Evolutionary conservation across 805 yeast species (phyloP), one percentile per base, ranked within the genome.

Genomic region (Saccharomycopsis guyanensis): DNA sequence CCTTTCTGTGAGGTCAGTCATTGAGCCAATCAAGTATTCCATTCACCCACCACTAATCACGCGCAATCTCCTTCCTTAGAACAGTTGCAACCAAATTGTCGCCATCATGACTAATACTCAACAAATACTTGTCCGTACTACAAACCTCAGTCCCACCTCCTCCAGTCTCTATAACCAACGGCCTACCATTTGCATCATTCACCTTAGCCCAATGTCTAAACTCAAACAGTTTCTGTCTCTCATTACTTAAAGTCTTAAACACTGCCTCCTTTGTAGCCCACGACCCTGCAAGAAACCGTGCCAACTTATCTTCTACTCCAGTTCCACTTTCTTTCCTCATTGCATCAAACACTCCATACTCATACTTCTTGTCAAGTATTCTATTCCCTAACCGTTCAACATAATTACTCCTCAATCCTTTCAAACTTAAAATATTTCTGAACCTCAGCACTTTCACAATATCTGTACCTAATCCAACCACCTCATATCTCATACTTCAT

Each of bases 221-320:
- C 23, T 57, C 59, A 56, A 82, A 83, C 2, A 5, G 5, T n/a
- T 42, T 42, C 58, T 85, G 93, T 34, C 72, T 75, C 2, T 50
- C 51, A 1, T 55, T 43, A 40, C 70, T 74, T 47, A 85, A 59
- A 0, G 80, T 68, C 59, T 85, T 85, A 59, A 66, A 85, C 6
- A 82, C 56, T 1, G 93, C 89, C 55, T 85, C 94, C 53, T 85
- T 85, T 6, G 75, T 65, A 7, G 87, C 80, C 94, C 94, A 85
- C 10, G 45, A 45, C 5, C 47, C 49, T 8, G 49, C 49, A 10
- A 49, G 23, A 5, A 44, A n/a, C 12, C 38, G 13, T 4, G 19
- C 15, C 7, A 15, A 8, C 10, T 33, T 15, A 15, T 33, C n/a
- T n/a, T n/a, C n/a, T n/a, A n/a, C n/a, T n/a, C n/a, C 24, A 16